Evolutionary conservation across 129 eudicot species (phyloP).

Genomic region (Solidago caesia): DNA sequence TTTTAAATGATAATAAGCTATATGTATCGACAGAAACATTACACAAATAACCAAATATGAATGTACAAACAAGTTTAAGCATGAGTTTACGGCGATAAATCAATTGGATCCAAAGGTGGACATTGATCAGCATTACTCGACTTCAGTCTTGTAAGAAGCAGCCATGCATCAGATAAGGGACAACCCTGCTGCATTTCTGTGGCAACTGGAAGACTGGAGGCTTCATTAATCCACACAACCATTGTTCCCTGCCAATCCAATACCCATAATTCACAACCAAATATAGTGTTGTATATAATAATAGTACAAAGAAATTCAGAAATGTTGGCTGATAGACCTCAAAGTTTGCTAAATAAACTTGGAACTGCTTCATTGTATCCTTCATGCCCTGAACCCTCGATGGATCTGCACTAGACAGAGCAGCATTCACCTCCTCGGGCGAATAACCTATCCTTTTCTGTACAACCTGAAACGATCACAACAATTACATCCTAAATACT

Average conservation of each 20-base stretch:
- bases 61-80: background rate
- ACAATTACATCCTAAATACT: background rate
- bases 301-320: conserved; percentile 1
- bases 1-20: background rate
- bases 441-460: conserved; percentile 69
- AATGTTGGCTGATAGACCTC: conserved; percentile 49
- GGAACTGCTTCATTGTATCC: conserved; percentile 52
- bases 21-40: background rate
- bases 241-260: conserved; percentile 62
- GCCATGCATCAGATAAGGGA: conserved; percentile 62
- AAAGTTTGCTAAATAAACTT: conserved; percentile 63
- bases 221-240: conserved; percentile 55
- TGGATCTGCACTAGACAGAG: conserved; percentile 48
- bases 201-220: conserved; percentile 62
- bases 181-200: conserved; percentile 74
- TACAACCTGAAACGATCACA: conserved; percentile 51
- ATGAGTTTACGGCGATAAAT: conserved; percentile 57
- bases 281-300: background rate
- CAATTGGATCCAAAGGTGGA: conserved; percentile 41
- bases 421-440: conserved; percentile 64
- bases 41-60: background rate
- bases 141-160: conserved; percentile 63
- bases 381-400: conserved; percentile 47
- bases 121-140: conserved; percentile 32
- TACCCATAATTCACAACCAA: conserved; percentile 17